Conservation (phyloP, 129 eudicot genomes). For the Cynara cardunculus region DNA sequence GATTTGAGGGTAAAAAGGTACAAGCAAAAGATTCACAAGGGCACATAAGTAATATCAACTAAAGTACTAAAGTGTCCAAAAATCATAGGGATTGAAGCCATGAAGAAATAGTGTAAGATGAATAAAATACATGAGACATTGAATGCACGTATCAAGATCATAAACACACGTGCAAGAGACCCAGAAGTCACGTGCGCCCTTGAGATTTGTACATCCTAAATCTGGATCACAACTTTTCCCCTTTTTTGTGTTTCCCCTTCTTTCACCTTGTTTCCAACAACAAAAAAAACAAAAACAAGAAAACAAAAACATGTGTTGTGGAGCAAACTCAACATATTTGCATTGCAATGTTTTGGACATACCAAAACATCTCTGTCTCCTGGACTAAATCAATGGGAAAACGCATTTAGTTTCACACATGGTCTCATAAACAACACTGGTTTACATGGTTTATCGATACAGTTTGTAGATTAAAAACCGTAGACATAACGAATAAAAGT, state of each 20-base stretch:
- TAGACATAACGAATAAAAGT: neutral
- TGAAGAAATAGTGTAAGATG: constrained; percentile 1
- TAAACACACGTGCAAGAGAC: constrained; percentile 38
- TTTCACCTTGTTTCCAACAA: constrained; percentile 36
- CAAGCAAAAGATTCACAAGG: neutral
- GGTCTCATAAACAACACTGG: neutral
- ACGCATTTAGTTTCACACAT: constrained; percentile 29
- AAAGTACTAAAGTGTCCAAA: neutral
- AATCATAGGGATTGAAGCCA: constrained; percentile 30
- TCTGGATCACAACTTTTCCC: constrained; percentile 30
- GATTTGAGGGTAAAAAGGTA: constrained; percentile 2
- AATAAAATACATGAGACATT: constrained; percentile 34
- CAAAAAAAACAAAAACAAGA: constrained; percentile 30
- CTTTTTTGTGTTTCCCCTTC: constrained; percentile 36
- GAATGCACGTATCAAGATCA: constrained; percentile 32
- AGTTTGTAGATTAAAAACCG: neutral
- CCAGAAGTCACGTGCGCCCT: constrained; percentile 36
- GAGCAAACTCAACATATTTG: constrained; percentile 34
- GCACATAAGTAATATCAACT: neutral
- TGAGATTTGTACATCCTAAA: constrained; percentile 33
- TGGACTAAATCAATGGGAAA: constrained; percentile 30
- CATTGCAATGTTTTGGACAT: constrained; percentile 28
- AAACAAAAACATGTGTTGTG: constrained; percentile 29
- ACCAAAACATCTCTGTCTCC: constrained; percentile 32
- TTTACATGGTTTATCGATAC: neutral